These are phyloP conservation scores for Hymenotorrendiella dingleyae DNA, from an alignment of 2,329 filamentous ascomycete genomes.

Conservation along the genomic window DNA sequence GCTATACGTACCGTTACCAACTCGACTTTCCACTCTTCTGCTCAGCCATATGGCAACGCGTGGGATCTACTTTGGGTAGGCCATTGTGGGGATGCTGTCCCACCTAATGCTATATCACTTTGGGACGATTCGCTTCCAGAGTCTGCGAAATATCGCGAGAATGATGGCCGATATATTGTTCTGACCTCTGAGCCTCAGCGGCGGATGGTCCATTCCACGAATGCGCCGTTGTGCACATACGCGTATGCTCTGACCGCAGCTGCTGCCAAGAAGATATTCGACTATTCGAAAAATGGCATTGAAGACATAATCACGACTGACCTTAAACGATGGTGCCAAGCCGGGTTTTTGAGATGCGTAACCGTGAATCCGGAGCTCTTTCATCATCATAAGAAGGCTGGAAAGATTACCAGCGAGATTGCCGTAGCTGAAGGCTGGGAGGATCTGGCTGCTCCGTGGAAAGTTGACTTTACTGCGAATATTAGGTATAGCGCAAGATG, in stretches of 20 bases:
- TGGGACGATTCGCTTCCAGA: slow-evolving; percentile 21
- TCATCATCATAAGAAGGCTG: slow-evolving; percentile 31
- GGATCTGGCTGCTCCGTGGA: slow-evolving; percentile 7
- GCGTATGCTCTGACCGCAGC: neutral
- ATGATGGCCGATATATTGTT: neutral
- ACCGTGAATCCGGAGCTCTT: slow-evolving; percentile 34
- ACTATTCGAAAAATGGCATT: slow-evolving; percentile 26
- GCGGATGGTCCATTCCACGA: neutral
- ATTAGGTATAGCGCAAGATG: slow-evolving; percentile 34
- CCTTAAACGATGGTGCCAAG: slow-evolving; percentile 29
- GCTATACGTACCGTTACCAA: slow-evolving; percentile 29
- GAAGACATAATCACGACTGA: slow-evolving; percentile 33
- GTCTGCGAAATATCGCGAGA: slow-evolving; percentile 15
- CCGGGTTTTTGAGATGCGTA: slow-evolving; percentile 30
- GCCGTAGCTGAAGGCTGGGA: neutral
- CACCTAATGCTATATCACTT: slow-evolving; percentile 15
- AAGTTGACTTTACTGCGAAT: slow-evolving; percentile 32
- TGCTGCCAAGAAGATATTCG: slow-evolving; percentile 3
- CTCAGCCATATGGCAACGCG: slow-evolving; percentile 28
- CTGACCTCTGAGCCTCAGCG: neutral
- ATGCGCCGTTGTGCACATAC: neutral
- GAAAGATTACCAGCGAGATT: slow-evolving; percentile 13
- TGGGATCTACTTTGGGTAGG: slow-evolving; percentile 37
- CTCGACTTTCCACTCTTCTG: slow-evolving; percentile 5
- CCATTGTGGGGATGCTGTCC: slow-evolving; percentile 30